A percentile compares a stretch with the other conserved stretches of the same genome.
phyloP scores from a whole-genome alignment of 805 yeast species.

The Monosporozyma unispora region DNA sequence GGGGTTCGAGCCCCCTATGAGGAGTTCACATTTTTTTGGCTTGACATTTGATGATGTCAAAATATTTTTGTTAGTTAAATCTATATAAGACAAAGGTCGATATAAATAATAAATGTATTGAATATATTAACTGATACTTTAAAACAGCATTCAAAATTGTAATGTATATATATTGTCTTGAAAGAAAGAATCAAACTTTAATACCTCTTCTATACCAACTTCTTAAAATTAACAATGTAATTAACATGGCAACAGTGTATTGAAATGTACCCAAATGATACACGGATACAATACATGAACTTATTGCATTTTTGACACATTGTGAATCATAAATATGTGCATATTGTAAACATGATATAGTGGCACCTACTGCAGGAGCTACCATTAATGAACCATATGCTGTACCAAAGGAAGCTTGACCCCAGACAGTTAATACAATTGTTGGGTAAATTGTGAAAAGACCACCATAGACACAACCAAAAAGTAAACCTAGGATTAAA shows the following conservation, averaged over 20 bases:
- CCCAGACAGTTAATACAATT: constrained; percentile 76
- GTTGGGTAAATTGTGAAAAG: constrained; percentile 83
- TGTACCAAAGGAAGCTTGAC: constrained; percentile 78
- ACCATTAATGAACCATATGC: constrained; percentile 87
- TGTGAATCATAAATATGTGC: constrained; percentile 51
- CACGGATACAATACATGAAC: constrained; percentile 17
- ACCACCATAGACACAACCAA: constrained; percentile 75
- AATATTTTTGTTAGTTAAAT: too few relatives aligned
- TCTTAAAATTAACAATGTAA: constrained; percentile 8
- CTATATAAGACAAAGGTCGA: too few relatives aligned
- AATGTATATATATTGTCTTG: background rate
- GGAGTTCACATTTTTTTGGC: constrained; percentile 28
- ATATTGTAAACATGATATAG: constrained; percentile 57
- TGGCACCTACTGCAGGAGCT: constrained; percentile 80
- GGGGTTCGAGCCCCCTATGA: constrained; percentile 46
- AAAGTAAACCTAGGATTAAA: constrained; percentile 27
- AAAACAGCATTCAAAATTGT: too few relatives aligned
- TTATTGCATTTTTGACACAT: constrained; percentile 13
- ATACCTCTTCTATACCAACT: constrained; percentile 7
- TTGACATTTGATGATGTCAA: background rate
- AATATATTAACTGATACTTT: background rate
- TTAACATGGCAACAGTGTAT: constrained; percentile 6
- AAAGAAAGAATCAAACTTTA: background rate
- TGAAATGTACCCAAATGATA: constrained; percentile 10
- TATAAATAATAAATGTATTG: too few relatives aligned